These are phyloP conservation scores for Neoscytalidium dimidiatum DNA, from an alignment of 2,329 filamentous ascomycete species.

Conservation along the genomic window DNA sequence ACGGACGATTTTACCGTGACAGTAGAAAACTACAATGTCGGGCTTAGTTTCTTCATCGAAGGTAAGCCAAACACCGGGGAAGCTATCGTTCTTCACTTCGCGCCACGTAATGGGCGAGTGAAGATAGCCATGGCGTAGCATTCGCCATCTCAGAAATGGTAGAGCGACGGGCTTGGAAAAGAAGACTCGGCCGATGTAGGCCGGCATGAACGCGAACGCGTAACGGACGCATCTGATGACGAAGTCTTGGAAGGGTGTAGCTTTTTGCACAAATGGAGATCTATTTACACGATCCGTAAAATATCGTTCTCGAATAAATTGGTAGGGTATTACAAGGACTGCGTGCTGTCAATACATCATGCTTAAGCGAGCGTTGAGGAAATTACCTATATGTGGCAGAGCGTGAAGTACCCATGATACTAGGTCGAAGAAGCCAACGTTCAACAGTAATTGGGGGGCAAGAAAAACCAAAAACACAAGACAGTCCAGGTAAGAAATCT, in stretches of 20 bases:
- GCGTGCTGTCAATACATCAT: slow-evolving; percentile 29
- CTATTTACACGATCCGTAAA: slow-evolving; percentile 48
- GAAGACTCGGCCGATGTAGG: slow-evolving; percentile 71
- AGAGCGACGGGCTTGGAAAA: slow-evolving; percentile 73
- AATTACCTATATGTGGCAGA: slow-evolving; percentile 70
- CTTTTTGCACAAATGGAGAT: slow-evolving; percentile 66
- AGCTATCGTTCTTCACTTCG: slow-evolving; percentile 56
- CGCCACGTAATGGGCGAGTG: slow-evolving; percentile 65
- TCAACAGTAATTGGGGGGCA: slow-evolving; percentile 68
- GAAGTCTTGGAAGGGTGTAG: slow-evolving; percentile 75
- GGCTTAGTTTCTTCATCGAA: slow-evolving; percentile 61
- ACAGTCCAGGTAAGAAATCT: slow-evolving; percentile 76
- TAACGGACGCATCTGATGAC: slow-evolving; percentile 77
- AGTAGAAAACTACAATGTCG: slow-evolving; percentile 80
- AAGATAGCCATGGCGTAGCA: slow-evolving; percentile 70
- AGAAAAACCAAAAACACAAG: slow-evolving; percentile 71
- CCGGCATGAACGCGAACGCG: slow-evolving; percentile 71
- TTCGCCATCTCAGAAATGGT: slow-evolving; percentile 74
- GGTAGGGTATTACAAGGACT: slow-evolving; percentile 62
- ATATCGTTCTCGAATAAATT: slow-evolving; percentile 61
- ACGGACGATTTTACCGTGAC: slow-evolving; percentile 60
- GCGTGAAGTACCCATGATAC: slow-evolving; percentile 60
- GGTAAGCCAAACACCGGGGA: slow-evolving; percentile 71
- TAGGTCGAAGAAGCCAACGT: slow-evolving; percentile 64
- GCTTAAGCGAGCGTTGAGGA: background rate